Base-by-base conservation (phyloP, 2,329 filamentous ascomycete genomes). In the Exophiala mesophila region DNA sequence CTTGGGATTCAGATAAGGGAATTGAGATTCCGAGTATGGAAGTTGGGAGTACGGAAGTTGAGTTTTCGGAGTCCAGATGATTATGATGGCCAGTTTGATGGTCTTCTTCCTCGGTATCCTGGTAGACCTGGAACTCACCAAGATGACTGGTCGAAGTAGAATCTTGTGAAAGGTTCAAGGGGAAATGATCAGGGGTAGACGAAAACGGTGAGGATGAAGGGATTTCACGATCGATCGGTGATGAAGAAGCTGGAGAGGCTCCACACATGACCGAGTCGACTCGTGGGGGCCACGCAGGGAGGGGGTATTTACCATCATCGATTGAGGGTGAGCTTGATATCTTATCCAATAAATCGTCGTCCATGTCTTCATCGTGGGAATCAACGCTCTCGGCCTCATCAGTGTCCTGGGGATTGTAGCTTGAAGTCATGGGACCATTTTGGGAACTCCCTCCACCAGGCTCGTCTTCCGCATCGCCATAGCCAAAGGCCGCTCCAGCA, bases 241-340 rank as follows among this genome's bases (percentile, higher is more conserved):
- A 46, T 26, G 36, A 34, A 36, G 53, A 41, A 52, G 53, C 51
- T 21, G 43, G 46, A 47, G 41, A 46, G 44, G 48, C 49, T 54
- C 40, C 50, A 48, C 26, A 38, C 36, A 63, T 63, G 57, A 69
- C 50, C 52, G 67, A 73, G 53, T 64, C 62, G 45, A 56, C 59
- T 51, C 68, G 65, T 41, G 52, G 49, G 51, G 67, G 66, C 67
- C 68, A 71, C 35, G 58, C 50, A 61, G 61, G 59, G 54, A 63
- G 58, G 68, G 65, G 67, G 70, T 72, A 92, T 88, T 77, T 82
- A 98, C 90, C 90, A 83, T 97, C 90, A 74, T 94, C 88, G 67
- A 98, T 98, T 57, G 90, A 97, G 62, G 92, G 92, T 58, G 90
- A 97, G 67, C 89, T 97, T 59, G 90, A 97, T 55, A 98, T 96